A percentile compares a stretch with the other conserved stretches of the same genome.
Evolutionary conservation across 2,329 filamentous ascomycete species (phyloP).

Genomic region (Lasiodiplodia citricola): DNA sequence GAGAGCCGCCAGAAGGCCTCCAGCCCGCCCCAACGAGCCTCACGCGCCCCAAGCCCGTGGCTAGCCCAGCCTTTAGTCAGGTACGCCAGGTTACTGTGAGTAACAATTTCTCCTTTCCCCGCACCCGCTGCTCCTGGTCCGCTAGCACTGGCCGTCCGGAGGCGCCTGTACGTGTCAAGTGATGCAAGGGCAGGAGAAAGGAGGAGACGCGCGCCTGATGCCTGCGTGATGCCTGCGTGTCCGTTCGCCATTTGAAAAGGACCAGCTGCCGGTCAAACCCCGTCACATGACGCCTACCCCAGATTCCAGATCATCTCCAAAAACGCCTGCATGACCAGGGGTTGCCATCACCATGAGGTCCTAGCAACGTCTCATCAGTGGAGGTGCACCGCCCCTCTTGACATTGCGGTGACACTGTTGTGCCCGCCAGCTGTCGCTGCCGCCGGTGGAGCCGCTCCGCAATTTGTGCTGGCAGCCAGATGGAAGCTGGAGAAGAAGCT

Average conservation of each 20-base stretch:
- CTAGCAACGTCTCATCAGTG: constrained; percentile 1
- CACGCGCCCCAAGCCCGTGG: constrained; percentile 3
- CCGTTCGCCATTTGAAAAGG: constrained; percentile 21
- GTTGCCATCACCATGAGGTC: constrained; percentile 1
- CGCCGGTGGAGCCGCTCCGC: constrained; percentile 11
- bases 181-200: constrained; percentile 20
- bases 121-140: background rate
- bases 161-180: constrained; percentile 24
- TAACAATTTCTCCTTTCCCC: constrained; percentile 20
- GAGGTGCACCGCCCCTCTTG: background rate
- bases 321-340: constrained; percentile 1
- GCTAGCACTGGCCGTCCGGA: constrained; percentile 9
- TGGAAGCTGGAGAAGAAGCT: background rate
- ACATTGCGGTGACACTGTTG: background rate
- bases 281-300: constrained; percentile 24
- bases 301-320: constrained; percentile 1
- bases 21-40: constrained; percentile 1
- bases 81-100: constrained; percentile 1
- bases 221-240: constrained; percentile 19
- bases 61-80: constrained; percentile 12
- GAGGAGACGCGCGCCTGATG: constrained; percentile 15
- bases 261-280: background rate
- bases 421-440: constrained; percentile 1
- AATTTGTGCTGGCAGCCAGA: background rate
- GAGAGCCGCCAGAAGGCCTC: constrained; percentile 5